Evolutionary conservation across 139 green algal genomes (phyloP), one percentile per base, ranked within the genome.

Genomic region (Bryopsis sp.): DNA sequence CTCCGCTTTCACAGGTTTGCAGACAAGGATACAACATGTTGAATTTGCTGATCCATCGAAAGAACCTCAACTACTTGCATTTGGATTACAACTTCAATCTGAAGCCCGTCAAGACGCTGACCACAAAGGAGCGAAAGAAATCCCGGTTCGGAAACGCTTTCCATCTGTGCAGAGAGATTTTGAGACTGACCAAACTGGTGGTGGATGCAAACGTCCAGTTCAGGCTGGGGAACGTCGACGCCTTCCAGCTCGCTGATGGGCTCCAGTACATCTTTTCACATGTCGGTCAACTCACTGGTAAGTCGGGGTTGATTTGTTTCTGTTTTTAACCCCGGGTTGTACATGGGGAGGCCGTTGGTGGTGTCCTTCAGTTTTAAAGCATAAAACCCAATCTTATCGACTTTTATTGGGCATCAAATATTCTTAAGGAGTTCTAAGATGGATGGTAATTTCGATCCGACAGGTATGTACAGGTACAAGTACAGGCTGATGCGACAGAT

Each of bases 11-110:
- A 85, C n/a, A n/a, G n/a, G 95, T 99, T 31, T 99, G 94, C 85
- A 77, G 89, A 39, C 95, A 99, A 84, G 95, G 95, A 43, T 97
- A 99, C 89, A 99, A 99, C 86, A 99, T 99, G 95, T 87, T 99
- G 62, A 99, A 99, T 85, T 82, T 99, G 78, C 90, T 99, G n/a
- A 99, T 99, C 74, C 94, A 99, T 81, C 88, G 95, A 74, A 99
- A 99, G 88, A 95, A 96, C 81, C 88, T 98, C 47, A 96, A 97
- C 82, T 99, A 98, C 84, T 86, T 99, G 46, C 95, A 99, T 77
- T 81, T 99, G 69, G 95, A 99, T 81, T 99, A 99, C 90, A 99
- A 99, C 86, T 99, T 99, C 87, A 99, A 99, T 83, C 79, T 99
- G 50, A 99, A 99, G 87, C 95, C 95, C 0, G 90, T 99, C 64